phyloP scores from a whole-genome alignment of 257 asterid species.

The Paraleonurus japonicus region DNA sequence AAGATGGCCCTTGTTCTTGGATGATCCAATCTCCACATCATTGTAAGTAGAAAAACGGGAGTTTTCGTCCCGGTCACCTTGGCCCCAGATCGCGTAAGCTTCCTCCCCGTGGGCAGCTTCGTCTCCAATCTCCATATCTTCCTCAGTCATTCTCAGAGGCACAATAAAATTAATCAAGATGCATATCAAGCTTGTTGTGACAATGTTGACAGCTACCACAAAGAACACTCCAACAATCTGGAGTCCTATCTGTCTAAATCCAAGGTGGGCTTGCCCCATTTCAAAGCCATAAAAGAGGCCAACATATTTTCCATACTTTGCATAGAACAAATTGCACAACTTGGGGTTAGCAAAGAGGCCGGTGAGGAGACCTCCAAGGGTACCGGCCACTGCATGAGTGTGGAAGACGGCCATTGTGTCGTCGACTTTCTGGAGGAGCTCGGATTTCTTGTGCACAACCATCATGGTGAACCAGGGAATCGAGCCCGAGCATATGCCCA shows the following conservation, averaged over 20 bases:
- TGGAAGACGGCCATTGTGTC: conserved; percentile 91
- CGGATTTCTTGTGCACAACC: conserved; percentile 73
- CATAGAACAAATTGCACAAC: conserved; percentile 52
- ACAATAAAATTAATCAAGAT: conserved; percentile 39
- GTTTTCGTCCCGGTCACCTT: conserved; percentile 59
- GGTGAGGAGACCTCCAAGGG: conserved; percentile 65
- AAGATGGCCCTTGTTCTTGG: conserved; percentile 33
- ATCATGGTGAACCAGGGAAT: conserved; percentile 82
- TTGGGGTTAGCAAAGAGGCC: conserved; percentile 61
- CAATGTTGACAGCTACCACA: conserved; percentile 37
- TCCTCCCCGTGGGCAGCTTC: conserved; percentile 82
- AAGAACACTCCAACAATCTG: conserved; percentile 50
- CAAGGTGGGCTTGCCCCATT: conserved; percentile 1
- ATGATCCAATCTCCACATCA: conserved; percentile 39
- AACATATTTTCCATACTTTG: conserved; percentile 27
- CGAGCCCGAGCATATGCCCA: conserved; percentile 74
- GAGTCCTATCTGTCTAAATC: conserved; percentile 57
- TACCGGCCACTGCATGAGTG: conserved; percentile 72
- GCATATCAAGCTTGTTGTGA: conserved; percentile 54
- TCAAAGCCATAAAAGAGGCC: conserved; percentile 41
- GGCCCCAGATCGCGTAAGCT: conserved; percentile 76
- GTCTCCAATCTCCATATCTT: conserved; percentile 72
- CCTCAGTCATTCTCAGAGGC: conserved; percentile 65
- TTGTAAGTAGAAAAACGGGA: conserved; percentile 41
- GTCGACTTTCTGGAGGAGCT: conserved; percentile 65